A percentile compares a stretch with the other conserved stretches of the same genome.
These are phyloP conservation scores for Macadamia integrifolia DNA, from an alignment of 164 flowering plant species.

Conservation along the genomic window DNA sequence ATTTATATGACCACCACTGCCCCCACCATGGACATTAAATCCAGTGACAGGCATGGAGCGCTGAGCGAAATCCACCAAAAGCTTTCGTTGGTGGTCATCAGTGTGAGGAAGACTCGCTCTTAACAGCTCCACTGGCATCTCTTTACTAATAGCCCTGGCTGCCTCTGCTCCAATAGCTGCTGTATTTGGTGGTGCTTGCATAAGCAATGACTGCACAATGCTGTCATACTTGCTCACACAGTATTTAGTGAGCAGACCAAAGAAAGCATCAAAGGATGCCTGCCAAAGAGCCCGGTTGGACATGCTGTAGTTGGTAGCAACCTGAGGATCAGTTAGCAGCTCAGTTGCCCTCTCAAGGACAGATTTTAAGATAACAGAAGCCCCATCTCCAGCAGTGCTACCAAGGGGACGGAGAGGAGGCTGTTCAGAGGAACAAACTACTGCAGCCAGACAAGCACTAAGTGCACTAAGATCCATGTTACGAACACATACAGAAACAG, in stretches of 20 bases:
- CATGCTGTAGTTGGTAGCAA: slow-evolving; percentile 25
- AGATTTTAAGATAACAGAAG: slow-evolving; percentile 42
- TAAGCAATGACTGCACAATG: slow-evolving; percentile 33
- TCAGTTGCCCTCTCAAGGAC: slow-evolving; percentile 55
- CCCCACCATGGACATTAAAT: slow-evolving; percentile 19
- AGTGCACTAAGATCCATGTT: slow-evolving; percentile 62
- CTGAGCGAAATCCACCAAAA: slow-evolving; percentile 40
- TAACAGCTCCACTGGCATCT: slow-evolving; percentile 59
- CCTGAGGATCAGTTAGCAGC: slow-evolving; percentile 35
- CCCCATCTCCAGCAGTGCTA: slow-evolving; percentile 57
- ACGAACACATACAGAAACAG: slow-evolving; percentile 33
- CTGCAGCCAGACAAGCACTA: slow-evolving; percentile 68
- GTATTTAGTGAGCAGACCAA: slow-evolving; percentile 49
- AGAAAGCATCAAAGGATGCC: slow-evolving; percentile 62
- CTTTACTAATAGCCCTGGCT: slow-evolving; percentile 37
- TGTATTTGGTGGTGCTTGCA: slow-evolving; percentile 14
- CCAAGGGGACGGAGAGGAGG: slow-evolving; percentile 69
- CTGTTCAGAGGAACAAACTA: slow-evolving; percentile 69
- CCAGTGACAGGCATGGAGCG: slow-evolving; percentile 39
- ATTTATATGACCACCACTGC: slow-evolving; percentile 15
- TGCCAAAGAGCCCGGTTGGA: slow-evolving; percentile 49
- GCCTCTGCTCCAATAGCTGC: slow-evolving; percentile 30
- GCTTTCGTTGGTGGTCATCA: slow-evolving; percentile 38
- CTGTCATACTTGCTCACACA: slow-evolving; percentile 52
- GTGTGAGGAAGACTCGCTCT: slow-evolving; percentile 59